Percentiles rank a stretch among this genome's conserved stretches.
These are phyloP conservation scores for Lepiota brunneoincarnata DNA, from an alignment of 768 basidiomycete species.

Conservation along the genomic window DNA sequence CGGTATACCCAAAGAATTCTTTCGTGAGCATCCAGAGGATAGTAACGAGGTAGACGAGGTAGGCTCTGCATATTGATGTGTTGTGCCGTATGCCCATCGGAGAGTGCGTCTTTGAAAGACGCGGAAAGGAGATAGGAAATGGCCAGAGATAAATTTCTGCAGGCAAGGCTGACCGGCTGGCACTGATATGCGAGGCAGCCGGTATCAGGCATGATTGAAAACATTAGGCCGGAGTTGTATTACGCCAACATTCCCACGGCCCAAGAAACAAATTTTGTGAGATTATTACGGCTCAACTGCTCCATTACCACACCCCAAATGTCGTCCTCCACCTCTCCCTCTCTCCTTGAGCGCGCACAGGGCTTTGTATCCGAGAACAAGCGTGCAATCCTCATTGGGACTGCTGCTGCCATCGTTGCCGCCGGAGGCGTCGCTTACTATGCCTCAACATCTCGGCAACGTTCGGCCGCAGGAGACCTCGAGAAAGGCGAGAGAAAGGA, in stretches of 20 bases:
- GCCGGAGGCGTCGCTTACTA: slow-evolving; percentile 78
- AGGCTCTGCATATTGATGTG: background rate
- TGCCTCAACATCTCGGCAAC: slow-evolving; percentile 51
- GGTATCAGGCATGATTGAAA: background rate
- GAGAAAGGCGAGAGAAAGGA: slow-evolving; percentile 46
- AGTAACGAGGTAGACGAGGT: background rate
- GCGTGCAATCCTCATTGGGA: slow-evolving; percentile 67
- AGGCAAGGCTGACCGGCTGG: too few species aligned
- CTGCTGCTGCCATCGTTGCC: slow-evolving; percentile 69
- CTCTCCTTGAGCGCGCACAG: slow-evolving; percentile 60
- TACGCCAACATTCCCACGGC: slow-evolving; percentile 12
- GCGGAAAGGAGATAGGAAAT: too few species aligned
- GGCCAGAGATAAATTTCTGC: too few species aligned
- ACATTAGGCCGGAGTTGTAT: background rate
- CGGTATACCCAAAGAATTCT: background rate
- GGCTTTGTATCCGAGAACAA: slow-evolving; percentile 76
- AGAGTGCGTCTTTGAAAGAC: background rate
- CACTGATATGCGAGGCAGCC: too few species aligned
- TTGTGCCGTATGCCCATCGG: background rate
- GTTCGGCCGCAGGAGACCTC: slow-evolving; percentile 28
- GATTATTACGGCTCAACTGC: slow-evolving; percentile 6
- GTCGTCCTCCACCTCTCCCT: slow-evolving; percentile 17
- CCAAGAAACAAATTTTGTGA: slow-evolving; percentile 2
- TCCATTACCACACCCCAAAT: slow-evolving; percentile 12
- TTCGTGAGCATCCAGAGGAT: slow-evolving; percentile 1